phyloP scores from a whole-genome alignment of 2,329 filamentous ascomycete genomes.

The Aureobasidium mangrovei region DNA sequence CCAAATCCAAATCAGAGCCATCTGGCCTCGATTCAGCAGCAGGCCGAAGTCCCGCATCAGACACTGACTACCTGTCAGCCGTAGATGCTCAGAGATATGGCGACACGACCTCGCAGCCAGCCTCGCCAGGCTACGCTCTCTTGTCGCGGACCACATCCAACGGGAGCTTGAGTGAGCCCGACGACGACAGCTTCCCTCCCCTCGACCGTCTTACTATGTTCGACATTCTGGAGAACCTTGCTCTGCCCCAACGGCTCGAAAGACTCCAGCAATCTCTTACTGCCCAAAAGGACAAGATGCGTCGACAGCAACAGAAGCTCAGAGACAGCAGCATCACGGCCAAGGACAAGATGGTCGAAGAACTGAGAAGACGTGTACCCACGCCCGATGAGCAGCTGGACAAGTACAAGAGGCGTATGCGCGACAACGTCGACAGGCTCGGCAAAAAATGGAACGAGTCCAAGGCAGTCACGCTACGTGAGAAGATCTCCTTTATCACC shows the following conservation, averaged over 20 bases:
- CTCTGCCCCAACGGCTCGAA: conserved; percentile 81
- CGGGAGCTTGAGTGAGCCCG: conserved; percentile 30
- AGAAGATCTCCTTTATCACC: conserved; percentile 93
- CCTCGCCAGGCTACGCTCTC: conserved; percentile 34
- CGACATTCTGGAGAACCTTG: conserved; percentile 87
- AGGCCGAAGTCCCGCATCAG: neutral
- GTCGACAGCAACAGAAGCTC: conserved; percentile 70
- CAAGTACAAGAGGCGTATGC: conserved; percentile 82
- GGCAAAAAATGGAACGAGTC: conserved; percentile 81
- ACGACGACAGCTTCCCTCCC: conserved; percentile 79
- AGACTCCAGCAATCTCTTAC: conserved; percentile 77
- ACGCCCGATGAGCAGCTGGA: conserved; percentile 87
- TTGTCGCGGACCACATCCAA: conserved; percentile 55
- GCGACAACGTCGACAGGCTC: conserved; percentile 76
- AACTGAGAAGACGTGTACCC: conserved; percentile 80
- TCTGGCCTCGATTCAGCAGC: conserved; percentile 8
- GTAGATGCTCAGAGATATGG: conserved; percentile 24
- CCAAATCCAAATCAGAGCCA: conserved; percentile 16
- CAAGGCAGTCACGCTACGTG: conserved; percentile 75
- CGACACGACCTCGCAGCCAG: conserved; percentile 22
- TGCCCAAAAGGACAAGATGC: conserved; percentile 75
- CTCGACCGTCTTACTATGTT: conserved; percentile 85
- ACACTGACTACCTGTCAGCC: conserved; percentile 29
- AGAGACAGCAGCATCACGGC: conserved; percentile 68
- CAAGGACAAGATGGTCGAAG: conserved; percentile 82